Base-by-base conservation (phyloP, 495 filamentous ascomycete species). In the Talaromyces nanjingensis region DNA sequence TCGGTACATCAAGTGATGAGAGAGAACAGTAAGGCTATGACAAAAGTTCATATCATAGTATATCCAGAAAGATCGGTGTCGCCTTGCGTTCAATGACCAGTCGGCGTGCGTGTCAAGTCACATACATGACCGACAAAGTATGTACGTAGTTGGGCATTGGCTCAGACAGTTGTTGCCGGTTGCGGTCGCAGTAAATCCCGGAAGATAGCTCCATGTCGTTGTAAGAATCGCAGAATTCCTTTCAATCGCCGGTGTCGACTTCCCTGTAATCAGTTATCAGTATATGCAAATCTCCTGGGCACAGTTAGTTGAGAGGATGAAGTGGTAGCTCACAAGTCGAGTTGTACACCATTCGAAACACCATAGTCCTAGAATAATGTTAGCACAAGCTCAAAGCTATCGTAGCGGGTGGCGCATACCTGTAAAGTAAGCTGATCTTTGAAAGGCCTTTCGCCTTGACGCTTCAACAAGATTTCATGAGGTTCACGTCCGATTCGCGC, bases 381-480 rank as follows among this genome's bases (percentile, higher is more conserved):
- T 33, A 62, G 60, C 31, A 18, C n/a, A 27, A 33, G 18, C 25
- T 31, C 34, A 54, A 22, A 11, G 24, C 4, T 33, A 47, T n/a
- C 4, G 14, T 53, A 25, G 7, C 12, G 27, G 16, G 24, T 3
- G n/a, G 9, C 11, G 5, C 12, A 29, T 22, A 62, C 60, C 27
- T 62, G 60, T 22, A 62, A 47, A 53, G 87, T 93, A 59, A 97
- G 81, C 60, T 86, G 81, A 70, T 96, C 92, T 79, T 96, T 96
- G 72, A 97, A 96, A 20, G 92, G 92, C 65, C 92, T 73, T 77
- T 96, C 90, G 8, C 92, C 90, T 76, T 97, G 92, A 67, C 92
- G 80, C 82, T 96, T 96, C 63, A 97, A 74, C 71, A 96, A 77
- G 63, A 97, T 96, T 76, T 96, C 91, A 69, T 94, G 90, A 54